A percentile compares a stretch with the other conserved stretches of the same genome.
These are phyloP conservation scores for Tolypocladium album DNA, from an alignment of 2,329 filamentous ascomycete species.

Conservation along the genomic window DNA sequence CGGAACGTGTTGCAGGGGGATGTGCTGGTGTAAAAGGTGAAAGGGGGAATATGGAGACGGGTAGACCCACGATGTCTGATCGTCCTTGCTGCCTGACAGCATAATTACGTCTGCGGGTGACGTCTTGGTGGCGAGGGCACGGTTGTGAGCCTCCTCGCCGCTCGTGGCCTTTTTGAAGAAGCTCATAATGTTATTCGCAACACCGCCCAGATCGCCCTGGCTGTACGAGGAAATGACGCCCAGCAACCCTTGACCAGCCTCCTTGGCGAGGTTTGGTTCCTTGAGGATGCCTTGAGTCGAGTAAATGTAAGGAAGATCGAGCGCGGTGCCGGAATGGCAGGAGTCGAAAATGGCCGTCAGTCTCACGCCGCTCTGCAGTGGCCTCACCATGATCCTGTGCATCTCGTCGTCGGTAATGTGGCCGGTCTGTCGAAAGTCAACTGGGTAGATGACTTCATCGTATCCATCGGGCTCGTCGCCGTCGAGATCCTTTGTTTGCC, in stretches of 20 bases:
- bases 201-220: constrained; percentile 68
- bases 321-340: constrained; percentile 55
- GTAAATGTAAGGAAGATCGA: constrained; percentile 59
- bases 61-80: constrained; percentile 74
- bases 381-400: constrained; percentile 60
- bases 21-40: not conserved
- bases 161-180: constrained; percentile 83
- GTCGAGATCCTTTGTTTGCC: constrained; percentile 70
- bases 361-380: constrained; percentile 43
- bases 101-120: constrained; percentile 93
- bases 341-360: constrained; percentile 55
- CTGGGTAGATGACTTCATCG: constrained; percentile 76
- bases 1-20: not conserved
- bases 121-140: constrained; percentile 78
- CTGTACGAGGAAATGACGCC: constrained; percentile 48
- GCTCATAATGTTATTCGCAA: constrained; percentile 68
- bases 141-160: constrained; percentile 73
- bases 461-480: constrained; percentile 75
- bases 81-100: constrained; percentile 95
- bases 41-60: constrained; percentile 13
- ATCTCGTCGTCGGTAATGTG: constrained; percentile 80
- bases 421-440: constrained; percentile 69
- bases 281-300: constrained; percentile 59
- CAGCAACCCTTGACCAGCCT: constrained; percentile 54
- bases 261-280: constrained; percentile 57